phyloP scores from a whole-genome alignment of 306 rosid genomes.

The Sophora flavescens region DNA sequence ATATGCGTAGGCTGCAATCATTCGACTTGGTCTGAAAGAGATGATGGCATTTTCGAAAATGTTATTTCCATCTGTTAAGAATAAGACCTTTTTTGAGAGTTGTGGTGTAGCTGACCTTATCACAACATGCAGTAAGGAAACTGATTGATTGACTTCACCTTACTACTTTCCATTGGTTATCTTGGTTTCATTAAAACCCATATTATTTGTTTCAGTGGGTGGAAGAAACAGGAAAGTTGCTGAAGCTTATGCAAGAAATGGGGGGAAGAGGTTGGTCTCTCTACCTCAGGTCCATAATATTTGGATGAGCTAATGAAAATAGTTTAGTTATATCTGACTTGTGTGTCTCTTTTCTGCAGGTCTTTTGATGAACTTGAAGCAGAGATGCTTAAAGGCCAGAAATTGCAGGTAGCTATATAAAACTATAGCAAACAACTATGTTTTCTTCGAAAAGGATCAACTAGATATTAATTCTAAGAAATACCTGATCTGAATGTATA shows the following conservation, averaged over 20 bases:
- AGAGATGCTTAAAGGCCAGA: conserved; percentile 88
- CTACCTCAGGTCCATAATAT: conserved; percentile 10
- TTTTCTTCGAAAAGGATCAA: neutral
- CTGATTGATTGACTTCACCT: conserved; percentile 21
- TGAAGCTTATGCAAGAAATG: conserved; percentile 81
- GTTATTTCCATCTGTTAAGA: conserved; percentile 84
- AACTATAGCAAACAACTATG: neutral
- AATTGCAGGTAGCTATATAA: conserved; percentile 74
- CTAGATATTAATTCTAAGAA: neutral
- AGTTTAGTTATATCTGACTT: conserved; percentile 1
- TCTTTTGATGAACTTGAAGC: conserved; percentile 93
- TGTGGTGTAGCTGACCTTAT: conserved; percentile 97
- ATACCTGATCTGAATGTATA: neutral
- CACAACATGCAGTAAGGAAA: conserved; percentile 88
- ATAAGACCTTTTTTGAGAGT: conserved; percentile 90
- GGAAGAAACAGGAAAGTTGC: conserved; percentile 97
- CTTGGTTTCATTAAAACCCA: conserved; percentile 29
- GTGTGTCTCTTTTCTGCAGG: conserved; percentile 51
- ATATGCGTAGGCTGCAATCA: conserved; percentile 82
- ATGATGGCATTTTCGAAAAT: conserved; percentile 84
- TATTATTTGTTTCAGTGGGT: conserved; percentile 72
- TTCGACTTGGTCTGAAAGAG: conserved; percentile 88
- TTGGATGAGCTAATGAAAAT: neutral
- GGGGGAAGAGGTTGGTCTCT: conserved; percentile 73
- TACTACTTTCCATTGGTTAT: neutral